Percentiles rank a stretch among this genome's conserved stretches.
phyloP scores from a whole-genome alignment of 768 basidiomycete genomes.

The Rhodotorula sphaerocarpa region DNA sequence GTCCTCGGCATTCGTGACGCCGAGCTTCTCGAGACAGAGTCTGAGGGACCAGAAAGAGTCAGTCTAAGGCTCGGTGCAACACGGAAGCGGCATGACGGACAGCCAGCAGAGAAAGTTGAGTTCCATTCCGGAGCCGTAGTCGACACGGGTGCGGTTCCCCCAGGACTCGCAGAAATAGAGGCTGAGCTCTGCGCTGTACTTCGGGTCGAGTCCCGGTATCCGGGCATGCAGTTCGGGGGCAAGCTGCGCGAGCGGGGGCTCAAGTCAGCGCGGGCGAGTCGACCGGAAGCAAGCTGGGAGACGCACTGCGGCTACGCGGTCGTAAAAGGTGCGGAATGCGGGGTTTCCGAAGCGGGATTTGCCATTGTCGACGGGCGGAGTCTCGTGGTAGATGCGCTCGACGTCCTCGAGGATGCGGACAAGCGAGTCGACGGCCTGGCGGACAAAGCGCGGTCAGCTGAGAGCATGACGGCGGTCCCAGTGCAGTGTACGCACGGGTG shows the following conservation, averaged over 20 bases:
- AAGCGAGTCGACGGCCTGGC: slow-evolving; percentile 58
- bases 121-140: slow-evolving; percentile 99
- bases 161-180: slow-evolving; percentile 77
- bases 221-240: slow-evolving; percentile 54
- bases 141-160: slow-evolving; percentile 85
- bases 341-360: slow-evolving; percentile 95
- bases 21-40: slow-evolving; percentile 67
- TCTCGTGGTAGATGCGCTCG: slow-evolving; percentile 57
- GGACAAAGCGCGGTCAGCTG: neutral
- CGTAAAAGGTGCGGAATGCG: slow-evolving; percentile 85
- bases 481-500: slow-evolving; percentile 38
- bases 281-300: neutral
- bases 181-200: slow-evolving; percentile 61
- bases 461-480: too few species aligned
- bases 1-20: slow-evolving; percentile 52
- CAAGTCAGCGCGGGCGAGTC: neutral
- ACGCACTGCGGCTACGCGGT: slow-evolving; percentile 61
- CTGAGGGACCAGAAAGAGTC: slow-evolving; percentile 45
- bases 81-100: slow-evolving; percentile 56
- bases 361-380: slow-evolving; percentile 72
- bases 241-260: slow-evolving; percentile 45
- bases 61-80: too few species aligned
- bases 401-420: slow-evolving; percentile 60
- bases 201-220: slow-evolving; percentile 54
- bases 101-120: slow-evolving; percentile 94